phyloP scores from a whole-genome alignment of 352 stramenopile species.

The Phytophthora meadii region DNA sequence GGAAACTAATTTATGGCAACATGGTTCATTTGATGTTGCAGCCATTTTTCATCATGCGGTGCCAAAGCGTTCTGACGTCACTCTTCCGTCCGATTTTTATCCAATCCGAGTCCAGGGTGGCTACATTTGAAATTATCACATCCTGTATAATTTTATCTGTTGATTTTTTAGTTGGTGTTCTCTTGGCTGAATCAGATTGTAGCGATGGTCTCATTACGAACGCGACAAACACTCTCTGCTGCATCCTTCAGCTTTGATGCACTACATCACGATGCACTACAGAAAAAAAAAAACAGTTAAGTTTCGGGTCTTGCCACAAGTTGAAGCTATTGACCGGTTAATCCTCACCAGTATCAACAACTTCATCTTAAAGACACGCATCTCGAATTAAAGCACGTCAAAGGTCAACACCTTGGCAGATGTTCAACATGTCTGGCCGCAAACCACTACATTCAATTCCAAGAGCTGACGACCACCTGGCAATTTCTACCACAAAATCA shows the following conservation, averaged over 20 bases:
- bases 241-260: neutral
- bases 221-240: neutral
- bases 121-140: slow-evolving; percentile 10
- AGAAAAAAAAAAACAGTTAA: too few relatives aligned
- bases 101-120: slow-evolving; percentile 20
- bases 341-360: neutral
- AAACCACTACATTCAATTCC: neutral
- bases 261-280: neutral
- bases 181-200: too few relatives aligned
- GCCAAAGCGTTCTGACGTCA: neutral
- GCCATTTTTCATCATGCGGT: slow-evolving; percentile 15
- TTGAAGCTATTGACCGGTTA: too few relatives aligned
- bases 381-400: neutral
- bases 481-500: neutral
- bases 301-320: too few relatives aligned
- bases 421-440: neutral
- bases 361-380: neutral
- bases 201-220: neutral
- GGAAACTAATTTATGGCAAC: slow-evolving; percentile 47
- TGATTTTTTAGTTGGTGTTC: neutral
- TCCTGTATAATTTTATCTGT: slow-evolving; percentile 5
- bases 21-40: slow-evolving; percentile 3
- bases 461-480: neutral
- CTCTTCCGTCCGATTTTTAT: slow-evolving; percentile 7
- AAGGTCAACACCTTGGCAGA: neutral